phyloP scores from a whole-genome alignment of 2,329 filamentous ascomycete genomes.

The Apiospora sp. region DNA sequence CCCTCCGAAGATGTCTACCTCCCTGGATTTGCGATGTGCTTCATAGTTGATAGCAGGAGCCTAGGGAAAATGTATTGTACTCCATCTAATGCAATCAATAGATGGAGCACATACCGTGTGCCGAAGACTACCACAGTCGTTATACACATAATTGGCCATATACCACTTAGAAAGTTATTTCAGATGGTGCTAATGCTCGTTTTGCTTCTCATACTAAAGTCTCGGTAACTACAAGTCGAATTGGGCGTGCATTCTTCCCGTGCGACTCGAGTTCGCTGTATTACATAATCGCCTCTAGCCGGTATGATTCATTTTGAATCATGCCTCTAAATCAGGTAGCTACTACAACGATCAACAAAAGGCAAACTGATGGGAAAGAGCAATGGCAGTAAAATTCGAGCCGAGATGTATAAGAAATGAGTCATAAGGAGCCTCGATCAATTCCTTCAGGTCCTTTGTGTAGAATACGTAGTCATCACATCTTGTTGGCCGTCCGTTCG shows the following conservation, averaged over 20 bases:
- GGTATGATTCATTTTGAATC: conserved; percentile 20
- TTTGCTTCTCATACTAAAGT: no score
- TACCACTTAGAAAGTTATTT: background rate
- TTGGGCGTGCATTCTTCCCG: background rate
- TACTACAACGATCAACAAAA: background rate
- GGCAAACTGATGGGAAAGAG: background rate
- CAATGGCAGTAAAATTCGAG: background rate
- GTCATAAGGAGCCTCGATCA: background rate
- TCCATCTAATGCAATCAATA: no score
- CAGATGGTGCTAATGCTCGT: no score
- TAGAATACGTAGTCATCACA: background rate
- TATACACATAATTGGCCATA: background rate
- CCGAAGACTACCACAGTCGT: no score
- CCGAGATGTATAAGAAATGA: background rate
- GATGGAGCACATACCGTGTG: no score
- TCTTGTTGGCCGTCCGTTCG: background rate
- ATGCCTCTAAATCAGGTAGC: background rate
- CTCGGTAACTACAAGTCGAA: background rate
- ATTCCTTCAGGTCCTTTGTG: background rate
- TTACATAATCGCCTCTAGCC: conserved; percentile 12
- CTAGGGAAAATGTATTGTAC: no score
- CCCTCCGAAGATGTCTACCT: background rate
- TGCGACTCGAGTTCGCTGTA: background rate
- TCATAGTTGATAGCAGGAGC: no score
- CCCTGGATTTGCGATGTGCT: background rate